These are phyloP conservation scores for Cinnamomum micranthum DNA, from an alignment of 164 flowering plant species.

Conservation along the genomic window DNA sequence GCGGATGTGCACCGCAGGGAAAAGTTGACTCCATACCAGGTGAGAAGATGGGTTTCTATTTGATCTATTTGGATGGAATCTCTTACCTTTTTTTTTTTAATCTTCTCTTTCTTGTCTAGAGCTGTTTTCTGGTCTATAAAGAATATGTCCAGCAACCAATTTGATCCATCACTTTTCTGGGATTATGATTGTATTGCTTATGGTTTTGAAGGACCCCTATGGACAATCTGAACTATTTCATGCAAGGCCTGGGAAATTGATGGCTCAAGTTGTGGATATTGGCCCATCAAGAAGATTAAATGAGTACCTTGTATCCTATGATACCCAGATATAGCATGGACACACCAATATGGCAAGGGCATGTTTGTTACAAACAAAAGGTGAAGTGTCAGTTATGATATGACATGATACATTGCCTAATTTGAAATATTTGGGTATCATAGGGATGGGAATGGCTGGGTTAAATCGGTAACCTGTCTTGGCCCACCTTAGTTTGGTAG, in stretches of 20 bases:
- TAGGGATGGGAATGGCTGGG: no score
- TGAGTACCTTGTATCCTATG: no score
- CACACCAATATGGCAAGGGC: no score
- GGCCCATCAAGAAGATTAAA: no score
- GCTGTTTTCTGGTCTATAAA: not conserved
- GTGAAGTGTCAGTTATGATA: no score
- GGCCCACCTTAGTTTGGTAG: no score
- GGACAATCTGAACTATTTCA: not conserved
- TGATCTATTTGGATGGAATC: not conserved
- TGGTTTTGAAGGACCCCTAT: not conserved
- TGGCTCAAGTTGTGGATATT: no score
- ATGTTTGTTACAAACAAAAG: no score
- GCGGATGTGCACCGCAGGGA: constrained; percentile 44
- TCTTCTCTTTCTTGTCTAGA: not conserved
- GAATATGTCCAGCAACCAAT: not conserved
- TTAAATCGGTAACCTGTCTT: no score
- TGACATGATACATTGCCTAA: no score
- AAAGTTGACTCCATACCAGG: constrained; percentile 68
- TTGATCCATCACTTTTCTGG: not conserved
- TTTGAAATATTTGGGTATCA: no score
- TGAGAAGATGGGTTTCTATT: constrained; percentile 15
- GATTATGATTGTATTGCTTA: not conserved
- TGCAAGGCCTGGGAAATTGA: not conserved
- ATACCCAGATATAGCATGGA: no score
- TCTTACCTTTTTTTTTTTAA: not conserved